phyloP scores from a whole-genome alignment of 225 moss, liverwort and hornwort genomes.

The Thuidium tamariscinum region DNA sequence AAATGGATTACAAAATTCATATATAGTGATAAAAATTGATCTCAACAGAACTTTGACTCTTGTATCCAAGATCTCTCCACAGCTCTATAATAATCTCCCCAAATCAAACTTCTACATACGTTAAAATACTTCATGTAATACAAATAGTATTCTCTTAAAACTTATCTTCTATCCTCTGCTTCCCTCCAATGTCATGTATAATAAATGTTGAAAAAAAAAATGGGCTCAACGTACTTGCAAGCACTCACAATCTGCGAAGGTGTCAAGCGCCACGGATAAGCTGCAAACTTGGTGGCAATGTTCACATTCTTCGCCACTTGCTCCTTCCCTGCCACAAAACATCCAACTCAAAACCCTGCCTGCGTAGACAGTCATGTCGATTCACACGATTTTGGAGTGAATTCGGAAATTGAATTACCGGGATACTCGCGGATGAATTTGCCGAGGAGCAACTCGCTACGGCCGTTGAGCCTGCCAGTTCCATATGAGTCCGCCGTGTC shows the following conservation, averaged over 20 bases:
- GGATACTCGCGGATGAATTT: slow-evolving; percentile 76
- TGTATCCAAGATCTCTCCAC: not conserved
- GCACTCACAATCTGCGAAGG: slow-evolving; percentile 91
- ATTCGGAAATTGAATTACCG: slow-evolving; percentile 6
- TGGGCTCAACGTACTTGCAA: slow-evolving; percentile 67
- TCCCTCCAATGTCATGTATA: not conserved
- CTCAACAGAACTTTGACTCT: not conserved
- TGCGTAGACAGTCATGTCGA: not conserved
- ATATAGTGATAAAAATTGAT: not conserved
- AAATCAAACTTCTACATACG: not conserved
- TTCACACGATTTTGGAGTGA: not conserved
- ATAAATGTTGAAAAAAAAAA: not conserved
- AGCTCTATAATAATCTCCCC: not conserved
- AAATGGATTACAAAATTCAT: not conserved
- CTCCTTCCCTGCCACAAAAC: slow-evolving; percentile 16
- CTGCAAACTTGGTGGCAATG: slow-evolving; percentile 92
- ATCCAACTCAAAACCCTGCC: not conserved
- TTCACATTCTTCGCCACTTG: slow-evolving; percentile 50
- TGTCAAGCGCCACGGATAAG: slow-evolving; percentile 93
- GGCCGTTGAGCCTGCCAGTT: slow-evolving; percentile 86
- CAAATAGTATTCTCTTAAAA: not conserved
- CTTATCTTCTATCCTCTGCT: not conserved
- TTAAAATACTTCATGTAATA: not conserved
- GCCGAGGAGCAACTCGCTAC: slow-evolving; percentile 84
- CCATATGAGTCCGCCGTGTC: slow-evolving; percentile 98